Percentiles rank a stretch among this genome's conserved stretches.
Evolutionary conservation across 2,329 filamentous ascomycete genomes (phyloP).

Genomic region (Arachnopeziza araneosa): DNA sequence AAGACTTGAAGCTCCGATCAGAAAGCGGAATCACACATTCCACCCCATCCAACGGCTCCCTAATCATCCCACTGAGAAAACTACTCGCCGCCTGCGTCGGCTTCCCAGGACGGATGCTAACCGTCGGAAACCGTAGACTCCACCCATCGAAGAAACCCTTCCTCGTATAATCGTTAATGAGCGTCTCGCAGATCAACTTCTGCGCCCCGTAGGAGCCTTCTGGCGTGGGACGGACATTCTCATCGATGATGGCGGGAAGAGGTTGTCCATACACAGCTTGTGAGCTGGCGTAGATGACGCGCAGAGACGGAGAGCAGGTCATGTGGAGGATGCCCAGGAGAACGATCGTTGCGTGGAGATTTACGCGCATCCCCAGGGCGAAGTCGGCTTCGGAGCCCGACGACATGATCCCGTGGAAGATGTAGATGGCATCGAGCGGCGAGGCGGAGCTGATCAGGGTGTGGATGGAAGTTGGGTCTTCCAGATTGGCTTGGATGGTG

Average conservation of each 20-base stretch:
- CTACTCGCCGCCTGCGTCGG: constrained; percentile 56
- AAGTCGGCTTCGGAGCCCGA: constrained; percentile 54
- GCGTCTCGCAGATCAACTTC: constrained; percentile 55
- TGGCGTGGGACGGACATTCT: constrained; percentile 43
- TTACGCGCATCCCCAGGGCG: constrained; percentile 49
- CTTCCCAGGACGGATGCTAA: constrained; percentile 54
- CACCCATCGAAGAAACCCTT: constrained; percentile 52
- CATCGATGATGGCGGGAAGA: constrained; percentile 42
- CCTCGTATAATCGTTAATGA: constrained; percentile 53
- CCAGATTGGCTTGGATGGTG: constrained; percentile 31
- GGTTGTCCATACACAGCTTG: constrained; percentile 55
- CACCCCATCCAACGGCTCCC: constrained; percentile 51
- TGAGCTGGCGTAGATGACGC: constrained; percentile 53
- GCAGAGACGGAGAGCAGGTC: constrained; percentile 36
- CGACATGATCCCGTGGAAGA: constrained; percentile 61
- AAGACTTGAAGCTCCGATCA: constrained; percentile 45
- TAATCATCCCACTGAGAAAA: constrained; percentile 57
- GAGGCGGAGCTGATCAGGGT: constrained; percentile 26
- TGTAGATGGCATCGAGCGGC: constrained; percentile 44
- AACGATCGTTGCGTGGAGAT: constrained; percentile 50
- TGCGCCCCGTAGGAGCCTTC: constrained; percentile 55
- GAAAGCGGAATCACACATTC: constrained; percentile 48
- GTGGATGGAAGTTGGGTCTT: constrained; percentile 28
- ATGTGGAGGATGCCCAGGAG: constrained; percentile 47
- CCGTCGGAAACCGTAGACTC: constrained; percentile 52